Evolutionary conservation across 2,329 filamentous ascomycete species (phyloP).

Genomic region (Esteya vermicola): DNA sequence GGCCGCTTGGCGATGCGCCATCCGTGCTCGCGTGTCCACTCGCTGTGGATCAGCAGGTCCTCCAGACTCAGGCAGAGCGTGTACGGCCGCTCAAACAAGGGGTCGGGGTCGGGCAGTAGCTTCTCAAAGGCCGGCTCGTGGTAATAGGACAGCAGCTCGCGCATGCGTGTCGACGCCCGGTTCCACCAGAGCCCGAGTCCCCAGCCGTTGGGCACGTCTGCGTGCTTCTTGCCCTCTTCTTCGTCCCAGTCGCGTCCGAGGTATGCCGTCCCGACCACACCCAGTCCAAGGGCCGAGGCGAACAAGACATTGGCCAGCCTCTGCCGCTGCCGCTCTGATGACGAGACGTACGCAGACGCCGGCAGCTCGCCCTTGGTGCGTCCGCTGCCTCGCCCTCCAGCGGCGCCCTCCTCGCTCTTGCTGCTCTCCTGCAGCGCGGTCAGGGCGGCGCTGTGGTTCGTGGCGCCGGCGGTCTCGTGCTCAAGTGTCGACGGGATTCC

Average conservation of each 20-base stretch:
- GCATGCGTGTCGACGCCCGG: slow-evolving; percentile 61
- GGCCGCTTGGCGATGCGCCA: slow-evolving; percentile 93
- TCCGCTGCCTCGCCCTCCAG: slow-evolving; percentile 20
- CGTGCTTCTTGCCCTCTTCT: slow-evolving; percentile 53
- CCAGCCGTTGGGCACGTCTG: slow-evolving; percentile 71
- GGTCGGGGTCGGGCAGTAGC: slow-evolving; percentile 71
- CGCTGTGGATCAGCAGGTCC: slow-evolving; percentile 85
- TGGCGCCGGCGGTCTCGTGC: slow-evolving; percentile 49
- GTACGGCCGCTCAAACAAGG: slow-evolving; percentile 70
- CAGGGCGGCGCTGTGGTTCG: slow-evolving; percentile 20
- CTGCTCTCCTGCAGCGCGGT: slow-evolving; percentile 16
- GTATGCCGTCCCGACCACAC: slow-evolving; percentile 50
- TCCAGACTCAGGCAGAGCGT: slow-evolving; percentile 87
- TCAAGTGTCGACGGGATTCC: slow-evolving; percentile 87
- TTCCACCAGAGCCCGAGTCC: slow-evolving; percentile 61
- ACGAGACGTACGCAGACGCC: slow-evolving; percentile 77
- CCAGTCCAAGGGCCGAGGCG: slow-evolving; percentile 38
- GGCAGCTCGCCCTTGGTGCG: slow-evolving; percentile 54
- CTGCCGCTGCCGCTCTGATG: slow-evolving; percentile 68
- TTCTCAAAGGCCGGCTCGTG: slow-evolving; percentile 92
- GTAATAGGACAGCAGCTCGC: slow-evolving; percentile 76
- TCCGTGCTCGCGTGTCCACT: slow-evolving; percentile 87
- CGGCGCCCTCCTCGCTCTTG: slow-evolving; percentile 18
- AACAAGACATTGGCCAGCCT: slow-evolving; percentile 66
- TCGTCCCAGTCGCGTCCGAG: slow-evolving; percentile 81